These are phyloP conservation scores for Monascus ruber DNA, from an alignment of 2,329 filamentous ascomycete species.

Conservation along the genomic window DNA sequence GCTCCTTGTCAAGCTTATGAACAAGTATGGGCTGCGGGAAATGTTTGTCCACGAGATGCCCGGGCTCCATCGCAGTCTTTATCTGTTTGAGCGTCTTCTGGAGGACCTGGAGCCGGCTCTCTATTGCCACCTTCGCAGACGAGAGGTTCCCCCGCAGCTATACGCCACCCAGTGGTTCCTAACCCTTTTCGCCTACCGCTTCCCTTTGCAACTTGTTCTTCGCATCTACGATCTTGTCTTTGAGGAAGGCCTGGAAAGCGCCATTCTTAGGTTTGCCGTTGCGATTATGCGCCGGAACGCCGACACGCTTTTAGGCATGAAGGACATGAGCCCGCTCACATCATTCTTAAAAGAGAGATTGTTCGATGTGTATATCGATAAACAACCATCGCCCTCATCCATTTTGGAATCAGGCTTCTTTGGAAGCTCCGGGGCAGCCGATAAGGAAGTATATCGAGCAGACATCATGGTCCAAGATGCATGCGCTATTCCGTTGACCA, in stretches of 20 bases:
- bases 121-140: constrained; percentile 84
- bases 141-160: constrained; percentile 77
- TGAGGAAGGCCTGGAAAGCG: constrained; percentile 75
- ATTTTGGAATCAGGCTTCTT: constrained; percentile 97
- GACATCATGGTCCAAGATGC: constrained; percentile 90
- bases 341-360: constrained; percentile 85
- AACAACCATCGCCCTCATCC: constrained; percentile 79
- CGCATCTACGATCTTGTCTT: constrained; percentile 94
- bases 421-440: constrained; percentile 73
- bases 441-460: constrained; percentile 92
- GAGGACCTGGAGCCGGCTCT: constrained; percentile 90
- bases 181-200: constrained; percentile 95
- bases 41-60: constrained; percentile 95
- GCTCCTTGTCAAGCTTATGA: constrained; percentile 86
- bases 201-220: constrained; percentile 88
- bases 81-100: constrained; percentile 86
- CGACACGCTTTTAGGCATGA: constrained; percentile 63
- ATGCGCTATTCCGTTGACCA: constrained; percentile 73
- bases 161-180: constrained; percentile 99
- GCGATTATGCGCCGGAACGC: constrained; percentile 95
- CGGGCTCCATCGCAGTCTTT: constrained; percentile 81
- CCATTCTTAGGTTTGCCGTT: constrained; percentile 88
- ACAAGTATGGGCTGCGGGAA: constrained; percentile 84
- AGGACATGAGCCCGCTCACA: constrained; percentile 82
- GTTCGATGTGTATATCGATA: constrained; percentile 96